A percentile compares a stretch with the other conserved stretches of the same genome.
These are phyloP conservation scores for Pythium folliculosum DNA, from an alignment of 352 stramenopile species.

Conservation along the genomic window DNA sequence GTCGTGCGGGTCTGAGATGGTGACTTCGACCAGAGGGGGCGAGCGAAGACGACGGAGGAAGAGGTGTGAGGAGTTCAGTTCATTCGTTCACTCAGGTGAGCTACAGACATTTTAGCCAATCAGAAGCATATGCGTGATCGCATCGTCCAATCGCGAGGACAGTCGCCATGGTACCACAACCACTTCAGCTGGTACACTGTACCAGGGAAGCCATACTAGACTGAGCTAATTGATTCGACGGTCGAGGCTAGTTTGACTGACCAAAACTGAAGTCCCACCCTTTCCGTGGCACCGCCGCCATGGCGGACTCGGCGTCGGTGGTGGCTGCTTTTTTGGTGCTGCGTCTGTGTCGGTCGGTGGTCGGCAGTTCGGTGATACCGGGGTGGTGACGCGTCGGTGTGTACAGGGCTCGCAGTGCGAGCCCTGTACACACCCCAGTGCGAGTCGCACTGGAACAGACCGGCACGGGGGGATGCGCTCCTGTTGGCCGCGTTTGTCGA, in stretches of 20 bases:
- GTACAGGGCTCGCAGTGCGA: neutral
- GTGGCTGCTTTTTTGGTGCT: neutral
- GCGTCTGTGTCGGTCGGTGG: no score
- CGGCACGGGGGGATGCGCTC: neutral
- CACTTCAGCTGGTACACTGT: constrained; percentile 3
- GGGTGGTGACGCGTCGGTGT: neutral
- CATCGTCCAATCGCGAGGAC: constrained; percentile 8
- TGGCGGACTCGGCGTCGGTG: no score
- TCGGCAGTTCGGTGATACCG: neutral
- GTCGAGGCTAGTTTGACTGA: no score
- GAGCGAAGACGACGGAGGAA: neutral
- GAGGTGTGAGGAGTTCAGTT: neutral
- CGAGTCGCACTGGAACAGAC: neutral
- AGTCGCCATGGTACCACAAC: constrained; percentile 13
- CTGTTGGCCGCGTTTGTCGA: neutral
- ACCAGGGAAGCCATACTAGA: no score
- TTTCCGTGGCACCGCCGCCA: no score
- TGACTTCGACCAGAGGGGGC: no score
- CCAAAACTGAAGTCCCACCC: no score
- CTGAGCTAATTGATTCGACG: no score
- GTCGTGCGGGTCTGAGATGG: neutral
- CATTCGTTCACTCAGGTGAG: neutral
- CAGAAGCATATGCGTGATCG: neutral
- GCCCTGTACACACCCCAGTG: no score
- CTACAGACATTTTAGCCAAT: constrained; percentile 21